These are phyloP conservation scores for Russula olivacea DNA, from an alignment of 768 basidiomycete species.

Conservation along the genomic window DNA sequence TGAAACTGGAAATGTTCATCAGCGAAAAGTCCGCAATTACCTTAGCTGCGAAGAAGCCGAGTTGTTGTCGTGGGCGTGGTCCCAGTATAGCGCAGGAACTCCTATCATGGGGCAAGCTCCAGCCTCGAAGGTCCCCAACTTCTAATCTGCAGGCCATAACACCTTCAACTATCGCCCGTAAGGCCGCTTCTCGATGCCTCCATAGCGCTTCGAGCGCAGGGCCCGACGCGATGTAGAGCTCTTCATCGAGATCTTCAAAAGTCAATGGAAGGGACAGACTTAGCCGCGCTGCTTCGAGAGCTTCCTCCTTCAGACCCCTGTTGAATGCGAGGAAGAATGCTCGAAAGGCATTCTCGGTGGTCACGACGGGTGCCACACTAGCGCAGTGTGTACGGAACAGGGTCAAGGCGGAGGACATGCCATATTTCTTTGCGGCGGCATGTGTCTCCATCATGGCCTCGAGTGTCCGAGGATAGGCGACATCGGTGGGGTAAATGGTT, in stretches of 20 bases:
- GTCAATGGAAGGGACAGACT: not conserved
- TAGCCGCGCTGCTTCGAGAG: slow-evolving; percentile 1
- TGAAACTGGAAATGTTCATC: not conserved
- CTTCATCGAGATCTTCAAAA: not conserved
- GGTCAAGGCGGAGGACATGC: slow-evolving; percentile 1
- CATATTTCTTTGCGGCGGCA: slow-evolving; percentile 3
- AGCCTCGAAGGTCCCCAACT: slow-evolving; percentile 5
- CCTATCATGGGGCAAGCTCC: not conserved
- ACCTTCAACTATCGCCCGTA: not conserved
- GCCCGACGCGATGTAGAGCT: slow-evolving; percentile 1
- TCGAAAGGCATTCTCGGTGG: not conserved
- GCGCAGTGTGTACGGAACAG: not conserved
- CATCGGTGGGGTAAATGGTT: slow-evolving; percentile 11
- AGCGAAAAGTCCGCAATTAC: not conserved
- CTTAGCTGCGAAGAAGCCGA: not conserved
- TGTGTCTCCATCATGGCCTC: slow-evolving; percentile 13
- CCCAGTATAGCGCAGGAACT: not conserved
- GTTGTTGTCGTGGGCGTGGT: not conserved
- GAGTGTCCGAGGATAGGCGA: slow-evolving; percentile 7
- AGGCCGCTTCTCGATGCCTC: not conserved
- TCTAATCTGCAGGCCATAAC: not conserved
- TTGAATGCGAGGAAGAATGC: slow-evolving; percentile 6
- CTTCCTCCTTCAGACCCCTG: slow-evolving; percentile 3
- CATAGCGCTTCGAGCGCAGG: slow-evolving; percentile 6
- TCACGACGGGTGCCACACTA: not conserved